A percentile compares a stretch with the other conserved stretches of the same genome.
These are phyloP conservation scores for Madurella mycetomatis DNA, from an alignment of 2,329 filamentous ascomycete genomes.

Conservation along the genomic window DNA sequence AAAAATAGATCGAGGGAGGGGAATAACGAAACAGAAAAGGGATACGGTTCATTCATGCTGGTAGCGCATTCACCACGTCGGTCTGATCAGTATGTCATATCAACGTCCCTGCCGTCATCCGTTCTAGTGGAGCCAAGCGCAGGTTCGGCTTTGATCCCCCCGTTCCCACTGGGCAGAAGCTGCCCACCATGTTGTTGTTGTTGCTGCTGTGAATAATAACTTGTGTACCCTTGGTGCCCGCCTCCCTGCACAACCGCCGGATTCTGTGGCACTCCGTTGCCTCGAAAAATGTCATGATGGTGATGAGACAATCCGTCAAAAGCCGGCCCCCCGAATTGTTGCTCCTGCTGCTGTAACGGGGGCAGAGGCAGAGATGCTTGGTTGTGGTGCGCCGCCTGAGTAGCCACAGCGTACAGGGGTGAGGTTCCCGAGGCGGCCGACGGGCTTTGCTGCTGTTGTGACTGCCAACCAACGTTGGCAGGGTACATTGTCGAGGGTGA, in stretches of 20 bases:
- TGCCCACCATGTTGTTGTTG: no score
- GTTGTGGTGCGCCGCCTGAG: neutral
- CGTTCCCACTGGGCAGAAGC: no score
- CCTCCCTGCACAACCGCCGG: no score
- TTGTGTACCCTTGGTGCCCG: no score
- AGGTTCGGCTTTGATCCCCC: no score
- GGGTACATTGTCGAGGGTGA: constrained; percentile 26
- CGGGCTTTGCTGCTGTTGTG: constrained; percentile 30
- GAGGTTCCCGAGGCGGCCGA: constrained; percentile 38
- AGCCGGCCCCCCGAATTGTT: constrained; percentile 17
- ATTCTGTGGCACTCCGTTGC: neutral
- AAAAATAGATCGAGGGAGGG: neutral
- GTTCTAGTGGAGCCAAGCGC: no score
- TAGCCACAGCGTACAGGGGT: constrained; percentile 38
- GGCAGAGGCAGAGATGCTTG: neutral
- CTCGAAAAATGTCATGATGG: neutral
- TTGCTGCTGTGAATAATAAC: no score
- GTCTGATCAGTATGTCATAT: neutral
- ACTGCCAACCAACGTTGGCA: constrained; percentile 26
- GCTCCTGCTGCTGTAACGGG: constrained; percentile 26
- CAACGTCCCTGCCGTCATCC: neutral
- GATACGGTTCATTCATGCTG: neutral
- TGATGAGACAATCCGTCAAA: neutral
- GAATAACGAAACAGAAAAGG: neutral
- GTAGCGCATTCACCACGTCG: neutral